Evolutionary conservation across 768 basidiomycete species (phyloP), one percentile per base, ranked within the genome.

Genomic region (Cytidiella melzeri): DNA sequence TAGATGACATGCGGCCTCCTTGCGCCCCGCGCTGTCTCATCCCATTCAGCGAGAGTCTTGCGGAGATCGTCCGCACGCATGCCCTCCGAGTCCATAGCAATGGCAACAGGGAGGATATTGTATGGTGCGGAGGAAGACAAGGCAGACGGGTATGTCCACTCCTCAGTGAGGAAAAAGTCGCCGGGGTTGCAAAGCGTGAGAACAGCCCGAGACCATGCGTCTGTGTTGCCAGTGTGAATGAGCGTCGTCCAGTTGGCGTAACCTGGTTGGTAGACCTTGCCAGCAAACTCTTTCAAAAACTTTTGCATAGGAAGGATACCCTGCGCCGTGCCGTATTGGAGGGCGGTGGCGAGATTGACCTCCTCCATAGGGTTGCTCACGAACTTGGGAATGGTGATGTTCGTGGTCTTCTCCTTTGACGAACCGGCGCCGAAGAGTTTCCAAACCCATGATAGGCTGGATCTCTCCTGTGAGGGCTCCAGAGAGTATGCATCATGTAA

Each of bases 81-180:
- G 28, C 90, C 90, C 52, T 77, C 70, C 3, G 69, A 73, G 59
- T 94, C 90, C 73, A 88, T 82, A 18, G 74, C 73, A 25, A 92
- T 71, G 0, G 79, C 64, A 7, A 83, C 71, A 11, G 78, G 64
- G 28, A 64, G 61, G 36, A 84, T 63, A 24, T 72, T 71, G 50
- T 63, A 51, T 24, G 71, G 70, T 56, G 65, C 52, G 44, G 66
- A 62, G 34, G 48, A 55, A 39, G 67, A 59, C 1, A 74, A 47
- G 0, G 80, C 79, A 5, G 75, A 79, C 1, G 88, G 83, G 61
- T 90, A 94, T 0, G 85, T 80, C 83, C 83, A 92, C 60, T 88
- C 88, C 50, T 75, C 74, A 10, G 73, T 71, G 1, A 84, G 62
- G 37, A 83, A 65, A 20, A 70, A 71, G 43, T 84, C 80, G 5